These are phyloP conservation scores for Colletotrichum plurivorum DNA, from an alignment of 2,329 filamentous ascomycete genomes.

Conservation along the genomic window DNA sequence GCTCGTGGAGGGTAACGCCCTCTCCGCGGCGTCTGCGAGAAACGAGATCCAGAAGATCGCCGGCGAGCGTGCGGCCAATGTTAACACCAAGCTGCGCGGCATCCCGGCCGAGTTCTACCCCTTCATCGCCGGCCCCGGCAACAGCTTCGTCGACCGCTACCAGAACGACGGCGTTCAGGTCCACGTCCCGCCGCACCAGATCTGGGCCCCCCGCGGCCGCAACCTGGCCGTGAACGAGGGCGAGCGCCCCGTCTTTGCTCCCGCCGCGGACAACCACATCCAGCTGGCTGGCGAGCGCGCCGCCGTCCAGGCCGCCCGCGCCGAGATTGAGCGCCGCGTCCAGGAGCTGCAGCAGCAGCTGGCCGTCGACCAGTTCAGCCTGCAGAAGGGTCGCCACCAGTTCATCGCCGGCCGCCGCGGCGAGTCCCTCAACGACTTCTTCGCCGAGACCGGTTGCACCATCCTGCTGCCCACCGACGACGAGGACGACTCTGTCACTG, in stretches of 20 bases:
- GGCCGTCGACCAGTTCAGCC: slow-evolving; percentile 82
- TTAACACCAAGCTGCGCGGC: slow-evolving; percentile 84
- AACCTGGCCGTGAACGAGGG: slow-evolving; percentile 54
- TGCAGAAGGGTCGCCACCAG: slow-evolving; percentile 90
- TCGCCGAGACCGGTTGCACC: slow-evolving; percentile 90
- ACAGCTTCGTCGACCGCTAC: slow-evolving; percentile 75
- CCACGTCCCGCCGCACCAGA: slow-evolving; percentile 85
- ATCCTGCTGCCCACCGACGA: slow-evolving; percentile 84
- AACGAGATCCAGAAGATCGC: slow-evolving; percentile 90
- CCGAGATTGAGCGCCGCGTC: slow-evolving; percentile 84
- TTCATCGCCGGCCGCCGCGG: slow-evolving; percentile 93
- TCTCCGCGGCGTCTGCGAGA: slow-evolving; percentile 87
- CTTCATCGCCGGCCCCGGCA: slow-evolving; percentile 88
- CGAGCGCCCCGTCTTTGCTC: slow-evolving; percentile 77
- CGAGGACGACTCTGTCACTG: slow-evolving; percentile 86
- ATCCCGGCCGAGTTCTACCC: slow-evolving; percentile 95
- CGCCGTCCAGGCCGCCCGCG: slow-evolving; percentile 84
- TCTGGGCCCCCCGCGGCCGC: slow-evolving; percentile 67
- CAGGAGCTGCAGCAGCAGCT: slow-evolving; percentile 83
- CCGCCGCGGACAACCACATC: slow-evolving; percentile 85
- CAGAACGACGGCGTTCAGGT: slow-evolving; percentile 85
- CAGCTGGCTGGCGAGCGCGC: slow-evolving; percentile 87
- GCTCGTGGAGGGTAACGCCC: slow-evolving; percentile 89
- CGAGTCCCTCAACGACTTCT: slow-evolving; percentile 86
- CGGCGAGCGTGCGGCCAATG: slow-evolving; percentile 85